phyloP scores from a whole-genome alignment of 768 basidiomycete genomes.

The Mrakia hoshinonis region DNA sequence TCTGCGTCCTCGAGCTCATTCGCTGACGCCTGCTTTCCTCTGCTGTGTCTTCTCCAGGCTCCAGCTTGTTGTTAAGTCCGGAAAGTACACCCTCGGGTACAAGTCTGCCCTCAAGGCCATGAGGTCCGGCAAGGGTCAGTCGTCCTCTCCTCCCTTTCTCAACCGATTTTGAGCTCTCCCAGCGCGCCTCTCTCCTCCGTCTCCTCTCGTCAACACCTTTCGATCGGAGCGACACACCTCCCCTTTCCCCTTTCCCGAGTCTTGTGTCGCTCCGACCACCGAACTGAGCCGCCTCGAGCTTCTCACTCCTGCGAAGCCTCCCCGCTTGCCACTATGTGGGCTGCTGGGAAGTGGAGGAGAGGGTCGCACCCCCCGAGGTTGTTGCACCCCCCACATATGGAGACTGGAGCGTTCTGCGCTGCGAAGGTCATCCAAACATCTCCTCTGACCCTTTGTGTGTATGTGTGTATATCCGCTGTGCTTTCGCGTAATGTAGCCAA shows the following conservation, averaged over 20 bases:
- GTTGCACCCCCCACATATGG: conserved; percentile 4
- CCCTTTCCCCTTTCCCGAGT: background rate
- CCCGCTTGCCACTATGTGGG: background rate
- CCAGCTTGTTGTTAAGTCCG: conserved; percentile 87
- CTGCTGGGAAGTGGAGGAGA: conserved; percentile 13
- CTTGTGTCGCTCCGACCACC: background rate
- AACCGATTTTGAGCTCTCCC: background rate
- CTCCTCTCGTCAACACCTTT: conserved; percentile 10
- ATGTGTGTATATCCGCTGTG: background rate
- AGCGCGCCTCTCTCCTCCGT: background rate
- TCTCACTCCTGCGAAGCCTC: conserved; percentile 17
- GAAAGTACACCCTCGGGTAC: conserved; percentile 79
- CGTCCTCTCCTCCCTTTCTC: background rate
- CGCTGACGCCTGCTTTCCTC: background rate
- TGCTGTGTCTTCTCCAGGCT: conserved; percentile 26
- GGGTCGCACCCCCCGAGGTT: background rate
- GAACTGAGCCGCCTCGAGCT: background rate
- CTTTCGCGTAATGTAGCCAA: conserved; percentile 56
- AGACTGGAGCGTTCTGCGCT: conserved; percentile 24
- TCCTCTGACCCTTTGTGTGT: background rate
- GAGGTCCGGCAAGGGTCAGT: conserved; percentile 93
- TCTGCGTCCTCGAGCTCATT: background rate
- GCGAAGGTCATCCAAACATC: conserved; percentile 22
- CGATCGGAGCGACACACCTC: background rate
- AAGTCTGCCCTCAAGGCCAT: conserved; percentile 98